Conservation (phyloP, 2,329 filamentous ascomycete genomes). For the Alternaria ventricosa region DNA sequence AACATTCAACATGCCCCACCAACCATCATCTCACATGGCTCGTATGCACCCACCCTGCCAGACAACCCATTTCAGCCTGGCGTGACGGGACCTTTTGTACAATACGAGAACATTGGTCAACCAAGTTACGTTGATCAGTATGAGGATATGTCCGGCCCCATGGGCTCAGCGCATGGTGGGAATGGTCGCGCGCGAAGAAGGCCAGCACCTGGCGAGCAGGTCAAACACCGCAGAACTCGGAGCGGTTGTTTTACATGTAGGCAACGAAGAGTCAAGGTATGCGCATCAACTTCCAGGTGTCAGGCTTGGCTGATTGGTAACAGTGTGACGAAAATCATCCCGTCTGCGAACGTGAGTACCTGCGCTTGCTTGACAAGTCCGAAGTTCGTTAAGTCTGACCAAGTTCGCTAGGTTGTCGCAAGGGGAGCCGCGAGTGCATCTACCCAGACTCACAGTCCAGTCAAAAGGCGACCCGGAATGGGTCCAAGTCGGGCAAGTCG, state of each 20-base stretch:
- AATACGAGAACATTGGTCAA: conserved; percentile 43
- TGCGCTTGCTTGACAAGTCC: conserved; percentile 7
- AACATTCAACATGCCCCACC: conserved; percentile 34
- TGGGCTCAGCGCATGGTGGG: conserved; percentile 36
- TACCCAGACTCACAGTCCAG: conserved; percentile 77
- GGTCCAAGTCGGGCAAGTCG: conserved; percentile 53
- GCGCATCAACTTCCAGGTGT: background rate
- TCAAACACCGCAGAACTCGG: conserved; percentile 91
- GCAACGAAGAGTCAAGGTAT: conserved; percentile 79
- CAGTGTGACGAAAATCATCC: conserved; percentile 92
- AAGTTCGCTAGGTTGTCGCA: conserved; percentile 73
- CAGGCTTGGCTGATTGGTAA: conserved; percentile 21
- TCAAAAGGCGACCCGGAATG: conserved; percentile 55
- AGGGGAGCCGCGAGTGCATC: conserved; percentile 87
- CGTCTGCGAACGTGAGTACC: conserved; percentile 73
- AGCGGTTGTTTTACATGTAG: conserved; percentile 95
- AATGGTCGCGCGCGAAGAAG: conserved; percentile 41
- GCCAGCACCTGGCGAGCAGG: conserved; percentile 63
- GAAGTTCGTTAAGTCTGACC: conserved; percentile 17
- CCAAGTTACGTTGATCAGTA: conserved; percentile 45
- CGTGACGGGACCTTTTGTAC: conserved; percentile 39
- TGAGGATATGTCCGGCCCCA: conserved; percentile 39
- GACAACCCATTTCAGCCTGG: conserved; percentile 43
- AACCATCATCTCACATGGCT: conserved; percentile 39
- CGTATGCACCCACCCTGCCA: conserved; percentile 34